These are phyloP conservation scores for Plasmodium yoelii DNA, from an alignment of 169 alveolate species.

Conservation along the genomic window DNA sequence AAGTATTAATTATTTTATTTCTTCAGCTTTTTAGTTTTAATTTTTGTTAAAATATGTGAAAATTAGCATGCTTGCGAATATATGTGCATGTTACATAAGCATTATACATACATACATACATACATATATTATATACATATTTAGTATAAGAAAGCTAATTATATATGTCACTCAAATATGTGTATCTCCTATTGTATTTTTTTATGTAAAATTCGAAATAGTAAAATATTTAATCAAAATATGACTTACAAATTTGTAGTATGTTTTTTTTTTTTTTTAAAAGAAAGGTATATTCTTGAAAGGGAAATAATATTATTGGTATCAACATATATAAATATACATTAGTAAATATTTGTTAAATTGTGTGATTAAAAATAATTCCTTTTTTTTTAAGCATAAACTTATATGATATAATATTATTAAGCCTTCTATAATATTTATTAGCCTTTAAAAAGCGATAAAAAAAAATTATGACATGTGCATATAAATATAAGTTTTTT, in stretches of 20 bases:
- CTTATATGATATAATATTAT: neutral
- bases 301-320: neutral
- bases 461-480: neutral
- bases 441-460: neutral
- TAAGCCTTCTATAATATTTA: neutral
- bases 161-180: no score
- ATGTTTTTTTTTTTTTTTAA: neutral
- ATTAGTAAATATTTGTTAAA: neutral
- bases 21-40: no score
- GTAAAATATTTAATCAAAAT: neutral
- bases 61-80: neutral
- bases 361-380: neutral
- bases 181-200: no score
- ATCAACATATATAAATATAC: neutral
- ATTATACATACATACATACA: no score
- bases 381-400: neutral
- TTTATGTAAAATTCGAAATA: neutral
- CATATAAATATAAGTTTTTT: neutral
- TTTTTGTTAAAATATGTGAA: neutral
- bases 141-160: no score
- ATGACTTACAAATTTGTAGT: neutral
- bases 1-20: neutral
- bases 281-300: no score
- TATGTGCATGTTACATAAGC: neutral
- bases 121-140: neutral